Evolutionary conservation across 768 basidiomycete species (phyloP).

Genomic region (Psilocybe cubensis): DNA sequence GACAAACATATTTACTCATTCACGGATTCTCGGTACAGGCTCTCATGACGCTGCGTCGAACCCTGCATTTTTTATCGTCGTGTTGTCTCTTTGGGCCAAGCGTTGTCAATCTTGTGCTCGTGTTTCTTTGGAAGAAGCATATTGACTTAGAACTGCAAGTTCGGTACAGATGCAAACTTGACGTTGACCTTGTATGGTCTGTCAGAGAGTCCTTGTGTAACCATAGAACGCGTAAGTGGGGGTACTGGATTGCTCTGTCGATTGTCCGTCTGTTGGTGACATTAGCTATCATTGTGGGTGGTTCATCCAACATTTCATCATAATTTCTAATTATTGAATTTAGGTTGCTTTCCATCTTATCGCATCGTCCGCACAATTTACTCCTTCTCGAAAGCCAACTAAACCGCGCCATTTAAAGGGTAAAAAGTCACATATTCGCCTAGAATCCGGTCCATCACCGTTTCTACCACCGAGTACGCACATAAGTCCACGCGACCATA

Average conservation of each 20-base stretch:
- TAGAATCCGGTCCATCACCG: conserved; percentile 20
- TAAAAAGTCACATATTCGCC: conserved; percentile 23
- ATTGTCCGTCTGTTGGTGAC: conserved; percentile 58
- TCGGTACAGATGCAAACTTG: conserved; percentile 54
- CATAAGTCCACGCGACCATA: conserved; percentile 6
- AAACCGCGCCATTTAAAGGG: conserved; percentile 18
- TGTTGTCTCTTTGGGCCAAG: conserved; percentile 56
- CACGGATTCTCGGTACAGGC: conserved; percentile 38
- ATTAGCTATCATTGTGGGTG: conserved; percentile 53
- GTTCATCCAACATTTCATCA: background rate
- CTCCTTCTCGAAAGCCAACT: conserved; percentile 16
- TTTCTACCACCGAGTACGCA: conserved; percentile 15
- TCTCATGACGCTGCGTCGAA: conserved; percentile 35
- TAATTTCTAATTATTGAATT: background rate
- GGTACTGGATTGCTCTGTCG: conserved; percentile 58
- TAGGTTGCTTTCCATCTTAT: conserved; percentile 24
- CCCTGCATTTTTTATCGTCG: conserved; percentile 48
- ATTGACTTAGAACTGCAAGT: conserved; percentile 39
- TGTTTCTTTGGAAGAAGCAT: conserved; percentile 54
- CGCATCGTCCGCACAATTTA: conserved; percentile 21
- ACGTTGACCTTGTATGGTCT: conserved; percentile 74
- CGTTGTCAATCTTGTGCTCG: conserved; percentile 58
- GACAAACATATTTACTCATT: conserved; percentile 42
- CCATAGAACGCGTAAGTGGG: conserved; percentile 43
- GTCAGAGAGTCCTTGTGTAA: conserved; percentile 32